Conservation (phyloP, 192 early-diverging fungal genomes). For the Backusella australiensis region DNA sequence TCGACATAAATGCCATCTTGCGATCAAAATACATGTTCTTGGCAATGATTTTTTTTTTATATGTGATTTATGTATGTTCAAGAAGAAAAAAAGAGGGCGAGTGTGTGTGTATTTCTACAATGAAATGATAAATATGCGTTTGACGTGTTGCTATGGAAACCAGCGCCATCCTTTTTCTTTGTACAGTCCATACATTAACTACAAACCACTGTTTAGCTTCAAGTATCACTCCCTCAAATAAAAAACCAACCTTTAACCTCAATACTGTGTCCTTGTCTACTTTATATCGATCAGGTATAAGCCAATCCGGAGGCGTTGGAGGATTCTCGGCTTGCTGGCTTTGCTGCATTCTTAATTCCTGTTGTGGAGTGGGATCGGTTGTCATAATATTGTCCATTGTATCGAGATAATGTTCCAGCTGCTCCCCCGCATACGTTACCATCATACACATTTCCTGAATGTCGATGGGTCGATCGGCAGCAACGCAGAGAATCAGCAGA, state of each 20-base stretch:
- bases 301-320: slow-evolving; percentile 31
- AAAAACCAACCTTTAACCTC: slow-evolving; percentile 26
- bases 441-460: slow-evolving; percentile 31
- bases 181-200: slow-evolving; percentile 27
- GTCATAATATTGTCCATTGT: slow-evolving; percentile 18
- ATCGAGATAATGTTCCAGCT: slow-evolving; percentile 27
- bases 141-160: slow-evolving; percentile 11
- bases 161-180: slow-evolving; percentile 31
- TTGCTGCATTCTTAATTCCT: not conserved
- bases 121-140: not conserved
- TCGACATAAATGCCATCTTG: no score
- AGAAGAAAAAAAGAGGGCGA: slow-evolving; percentile 4
- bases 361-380: slow-evolving; percentile 17
- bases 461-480: slow-evolving; percentile 26
- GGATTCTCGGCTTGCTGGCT: not conserved
- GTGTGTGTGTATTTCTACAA: not conserved
- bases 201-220: not conserved
- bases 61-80: not conserved
- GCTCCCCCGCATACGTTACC: slow-evolving; percentile 33
- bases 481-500: slow-evolving; percentile 25
- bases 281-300: slow-evolving; percentile 34
- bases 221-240: no score
- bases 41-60: not conserved
- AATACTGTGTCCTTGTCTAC: slow-evolving; percentile 24
- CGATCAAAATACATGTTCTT: not conserved